Conservation (phyloP, 306 rosid genomes). For the Glycine tomentella region DNA sequence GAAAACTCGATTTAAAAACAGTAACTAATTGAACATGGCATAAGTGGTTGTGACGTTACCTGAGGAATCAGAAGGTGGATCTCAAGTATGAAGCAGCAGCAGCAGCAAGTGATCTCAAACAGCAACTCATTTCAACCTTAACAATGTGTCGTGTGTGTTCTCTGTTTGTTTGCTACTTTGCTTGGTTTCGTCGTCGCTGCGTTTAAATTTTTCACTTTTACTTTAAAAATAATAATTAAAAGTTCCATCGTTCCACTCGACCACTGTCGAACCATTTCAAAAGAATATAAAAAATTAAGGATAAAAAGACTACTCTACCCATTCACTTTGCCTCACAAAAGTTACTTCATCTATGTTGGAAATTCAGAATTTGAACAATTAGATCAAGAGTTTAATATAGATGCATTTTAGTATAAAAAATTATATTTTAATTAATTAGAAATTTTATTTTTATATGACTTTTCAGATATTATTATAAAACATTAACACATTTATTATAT, state of each 20-base stretch:
- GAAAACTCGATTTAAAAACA: too few species aligned
- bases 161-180: too few species aligned
- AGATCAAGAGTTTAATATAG: too few species aligned
- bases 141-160: background rate
- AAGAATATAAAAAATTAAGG: background rate
- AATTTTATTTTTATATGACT: too few species aligned
- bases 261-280: background rate
- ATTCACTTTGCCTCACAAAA: background rate
- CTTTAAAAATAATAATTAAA: background rate
- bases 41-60: constrained; percentile 24
- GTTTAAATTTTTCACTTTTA: constrained; percentile 9
- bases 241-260: background rate
- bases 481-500: too few species aligned
- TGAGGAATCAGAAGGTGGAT: constrained; percentile 36
- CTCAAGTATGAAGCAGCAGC: background rate
- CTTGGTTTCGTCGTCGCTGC: background rate
- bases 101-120: constrained; percentile 21
- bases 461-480: too few species aligned
- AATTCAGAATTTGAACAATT: too few species aligned
- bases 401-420: too few species aligned
- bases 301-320: background rate
- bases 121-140: constrained; percentile 6
- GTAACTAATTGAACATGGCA: too few species aligned
- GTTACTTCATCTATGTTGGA: too few species aligned
- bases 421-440: too few species aligned